Conservation (phyloP, 2,329 filamentous ascomycete genomes). For the Ilyonectria mors-panacis region DNA sequence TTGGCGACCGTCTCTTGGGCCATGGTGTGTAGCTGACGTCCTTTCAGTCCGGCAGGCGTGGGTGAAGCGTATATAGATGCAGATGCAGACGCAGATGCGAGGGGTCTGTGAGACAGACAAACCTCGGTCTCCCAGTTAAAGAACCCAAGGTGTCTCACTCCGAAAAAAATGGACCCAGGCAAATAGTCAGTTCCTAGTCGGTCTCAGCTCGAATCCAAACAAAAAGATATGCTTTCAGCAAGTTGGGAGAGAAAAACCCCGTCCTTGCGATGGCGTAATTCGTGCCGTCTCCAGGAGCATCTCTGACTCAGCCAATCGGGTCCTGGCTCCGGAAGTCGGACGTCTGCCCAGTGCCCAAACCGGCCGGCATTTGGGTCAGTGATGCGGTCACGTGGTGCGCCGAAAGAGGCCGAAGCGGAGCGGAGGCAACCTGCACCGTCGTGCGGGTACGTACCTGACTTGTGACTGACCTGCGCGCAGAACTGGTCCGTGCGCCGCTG, state of each 20-base stretch:
- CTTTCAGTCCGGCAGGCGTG: conserved; percentile 16
- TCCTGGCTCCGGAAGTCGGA: conserved; percentile 27
- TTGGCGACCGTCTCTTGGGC: conserved; percentile 39
- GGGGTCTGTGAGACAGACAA: conserved; percentile 14
- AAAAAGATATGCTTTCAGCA: conserved; percentile 38
- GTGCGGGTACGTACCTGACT: conserved; percentile 29
- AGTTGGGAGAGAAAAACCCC: conserved; percentile 38
- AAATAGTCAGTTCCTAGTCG: conserved; percentile 29
- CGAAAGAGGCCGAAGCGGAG: not conserved
- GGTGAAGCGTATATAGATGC: conserved; percentile 18
- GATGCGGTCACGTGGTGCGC: conserved; percentile 37
- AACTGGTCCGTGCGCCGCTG: conserved; percentile 33
- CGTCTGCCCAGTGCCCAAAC: conserved; percentile 21
- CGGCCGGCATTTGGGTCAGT: conserved; percentile 41
- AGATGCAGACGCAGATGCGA: conserved; percentile 6
- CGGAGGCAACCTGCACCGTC: not conserved
- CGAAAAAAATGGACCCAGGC: conserved; percentile 34
- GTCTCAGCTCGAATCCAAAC: conserved; percentile 31
- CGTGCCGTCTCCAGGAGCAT: conserved; percentile 37
- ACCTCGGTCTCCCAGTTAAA: conserved; percentile 29
- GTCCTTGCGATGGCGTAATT: conserved; percentile 49
- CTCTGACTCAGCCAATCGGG: conserved; percentile 46
- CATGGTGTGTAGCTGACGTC: conserved; percentile 45
- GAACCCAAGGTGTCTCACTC: conserved; percentile 23
- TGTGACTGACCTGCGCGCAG: not conserved